These are phyloP conservation scores for Xylariaceae sp. DNA, from an alignment of 2,329 filamentous ascomycete species.

Conservation along the genomic window DNA sequence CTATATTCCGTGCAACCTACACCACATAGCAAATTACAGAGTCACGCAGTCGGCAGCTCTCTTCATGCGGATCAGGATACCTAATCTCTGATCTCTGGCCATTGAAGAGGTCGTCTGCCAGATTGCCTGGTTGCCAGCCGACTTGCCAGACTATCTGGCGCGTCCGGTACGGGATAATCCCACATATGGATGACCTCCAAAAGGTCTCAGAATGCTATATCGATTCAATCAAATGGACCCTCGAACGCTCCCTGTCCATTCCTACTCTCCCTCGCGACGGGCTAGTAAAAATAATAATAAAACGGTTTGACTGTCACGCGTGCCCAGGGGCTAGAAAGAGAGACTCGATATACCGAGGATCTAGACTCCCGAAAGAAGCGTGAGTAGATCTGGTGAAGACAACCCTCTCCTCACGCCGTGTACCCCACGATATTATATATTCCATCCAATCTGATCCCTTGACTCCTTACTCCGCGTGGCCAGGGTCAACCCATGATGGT, in stretches of 20 bases:
- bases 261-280: background rate
- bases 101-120: no score
- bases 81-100: no score
- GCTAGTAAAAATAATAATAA: background rate
- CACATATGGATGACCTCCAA: no score
- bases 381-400: background rate
- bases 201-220: background rate
- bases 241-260: background rate
- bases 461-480: constrained; percentile 5
- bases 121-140: no score
- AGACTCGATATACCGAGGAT: background rate
- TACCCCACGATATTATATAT: background rate
- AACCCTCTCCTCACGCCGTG: background rate
- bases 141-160: no score
- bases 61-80: background rate
- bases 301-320: background rate
- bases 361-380: background rate
- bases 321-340: background rate
- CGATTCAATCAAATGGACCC: background rate
- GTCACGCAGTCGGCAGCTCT: background rate
- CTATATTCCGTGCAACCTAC: background rate
- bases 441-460: background rate
- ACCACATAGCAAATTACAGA: background rate
- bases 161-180: no score
- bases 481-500: constrained; percentile 2